Evolutionary conservation across 306 rosid species (phyloP), one percentile per base, ranked within the genome.

Genomic region (Rubus idaeus): DNA sequence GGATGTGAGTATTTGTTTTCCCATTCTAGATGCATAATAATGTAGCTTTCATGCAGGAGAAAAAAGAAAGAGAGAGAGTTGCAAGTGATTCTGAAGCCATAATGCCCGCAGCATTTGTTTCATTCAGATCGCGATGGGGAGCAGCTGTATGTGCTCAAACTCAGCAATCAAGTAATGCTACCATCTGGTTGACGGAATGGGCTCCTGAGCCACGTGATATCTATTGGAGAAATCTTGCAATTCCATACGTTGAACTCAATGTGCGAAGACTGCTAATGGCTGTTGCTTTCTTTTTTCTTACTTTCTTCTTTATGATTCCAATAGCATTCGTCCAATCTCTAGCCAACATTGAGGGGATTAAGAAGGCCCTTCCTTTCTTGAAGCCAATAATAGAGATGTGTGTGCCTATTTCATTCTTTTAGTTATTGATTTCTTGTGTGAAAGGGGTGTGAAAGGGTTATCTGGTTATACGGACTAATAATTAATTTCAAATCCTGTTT

Each of bases 101-200:
- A 73, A 73, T 91, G 69, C 98, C 96, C 9, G 98, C 97, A 74
- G 95, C 98, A 65, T 94, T 94, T 81, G 98, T 94, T 75, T 94
- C 97, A 14, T 94, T 94, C 84, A 91, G 68, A 87, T 86, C 88
- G 2, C 86, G 97, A 74, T 91, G 98, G 96, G 96, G 85, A 18
- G 97, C 96, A n/a, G 98, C 96, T 18, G 91, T 94, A 51, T 94
- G 93, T 51, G 95, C 98, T 86, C 98, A 94, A 86, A 89, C 97
- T 79, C 97, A 90, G 79, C 98, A 94, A 63, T 79, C 91, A 52
- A 86, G 91, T 69, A 81, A 94, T 81, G 91, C 97, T 23, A 91
- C 91, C 42, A 63, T 92, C 77, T 91, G 98, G 96, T 86, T 94
- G 77, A 94, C 97, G 42, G 98, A 94, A 41, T 94, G 98, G 98